These are phyloP conservation scores for Arthrobotrys sinensis DNA, from an alignment of 2,329 filamentous ascomycete genomes.

Conservation along the genomic window DNA sequence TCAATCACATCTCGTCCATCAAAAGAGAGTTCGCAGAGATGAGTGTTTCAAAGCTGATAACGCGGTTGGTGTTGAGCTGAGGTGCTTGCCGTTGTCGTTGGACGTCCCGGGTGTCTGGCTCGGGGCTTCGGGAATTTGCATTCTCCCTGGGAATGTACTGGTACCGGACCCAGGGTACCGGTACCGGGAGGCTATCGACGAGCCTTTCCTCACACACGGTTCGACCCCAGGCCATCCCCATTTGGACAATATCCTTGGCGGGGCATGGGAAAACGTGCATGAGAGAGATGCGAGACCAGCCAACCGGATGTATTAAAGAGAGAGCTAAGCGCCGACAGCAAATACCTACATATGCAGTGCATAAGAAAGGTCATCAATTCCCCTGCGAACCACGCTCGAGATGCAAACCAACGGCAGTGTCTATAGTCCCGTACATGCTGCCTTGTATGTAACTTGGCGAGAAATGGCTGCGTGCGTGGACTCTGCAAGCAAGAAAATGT, in stretches of 20 bases:
- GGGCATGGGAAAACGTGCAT: constrained; percentile 23
- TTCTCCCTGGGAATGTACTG: not conserved
- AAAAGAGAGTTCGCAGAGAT: constrained; percentile 37
- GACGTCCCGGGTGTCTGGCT: not conserved
- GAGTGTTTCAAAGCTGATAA: constrained; percentile 45
- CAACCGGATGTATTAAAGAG: constrained; percentile 53
- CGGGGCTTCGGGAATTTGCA: not conserved
- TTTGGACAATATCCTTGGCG: constrained; percentile 14
- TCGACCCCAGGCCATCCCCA: constrained; percentile 2
- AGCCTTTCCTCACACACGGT: constrained; percentile 14
- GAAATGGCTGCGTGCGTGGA: constrained; percentile 42
- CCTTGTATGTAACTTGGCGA: constrained; percentile 36
- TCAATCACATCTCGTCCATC: constrained; percentile 37
- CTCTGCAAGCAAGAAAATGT: constrained; percentile 25
- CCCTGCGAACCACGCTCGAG: constrained; percentile 50
- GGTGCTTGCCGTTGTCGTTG: constrained; percentile 3
- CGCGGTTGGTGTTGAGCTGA: constrained; percentile 32
- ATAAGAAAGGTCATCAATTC: constrained; percentile 33
- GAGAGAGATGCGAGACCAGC: constrained; percentile 27
- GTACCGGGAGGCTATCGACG: constrained; percentile 4
- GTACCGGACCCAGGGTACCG: constrained; percentile 5
- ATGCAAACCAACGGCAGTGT: constrained; percentile 46
- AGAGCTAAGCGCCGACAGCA: constrained; percentile 52
- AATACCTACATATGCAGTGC: constrained; percentile 19
- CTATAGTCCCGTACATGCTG: constrained; percentile 32